phyloP scores from a whole-genome alignment of 202 grass and related monocot genomes.

The Schoenoplectus tabernaemontani region DNA sequence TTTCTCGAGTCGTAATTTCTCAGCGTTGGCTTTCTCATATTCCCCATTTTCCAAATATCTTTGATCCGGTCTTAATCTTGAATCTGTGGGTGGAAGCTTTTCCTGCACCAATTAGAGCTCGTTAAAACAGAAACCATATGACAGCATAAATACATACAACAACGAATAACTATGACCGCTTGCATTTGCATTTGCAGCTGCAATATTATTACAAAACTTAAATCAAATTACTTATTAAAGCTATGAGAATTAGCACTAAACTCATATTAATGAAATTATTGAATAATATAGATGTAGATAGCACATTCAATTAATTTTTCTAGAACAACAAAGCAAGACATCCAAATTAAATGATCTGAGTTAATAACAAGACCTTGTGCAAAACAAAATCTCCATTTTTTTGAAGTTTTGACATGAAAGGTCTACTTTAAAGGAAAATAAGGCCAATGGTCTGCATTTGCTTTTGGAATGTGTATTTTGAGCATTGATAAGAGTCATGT shows the following conservation, averaged over 20 bases:
- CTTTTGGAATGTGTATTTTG: background rate
- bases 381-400: background rate
- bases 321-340: conserved; percentile 9
- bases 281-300: background rate
- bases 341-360: background rate
- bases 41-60: conserved; percentile 50
- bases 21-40: conserved; percentile 51
- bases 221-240: background rate
- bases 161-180: background rate
- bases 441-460: background rate
- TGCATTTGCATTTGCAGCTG: background rate
- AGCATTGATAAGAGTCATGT: background rate
- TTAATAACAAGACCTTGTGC: background rate
- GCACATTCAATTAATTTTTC: background rate
- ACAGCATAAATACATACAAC: background rate
- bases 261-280: background rate
- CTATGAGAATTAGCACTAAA: background rate
- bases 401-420: no score
- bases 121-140: background rate
- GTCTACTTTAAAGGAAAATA: background rate
- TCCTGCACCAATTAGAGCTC: conserved; percentile 35
- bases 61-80: conserved; percentile 66
- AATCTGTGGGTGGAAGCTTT: conserved; percentile 69
- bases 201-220: background rate
- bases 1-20: conserved; percentile 49